Base-by-base conservation (phyloP, 1,284 basidiomycete genomes). In the Ganoderma meredithae region DNA sequence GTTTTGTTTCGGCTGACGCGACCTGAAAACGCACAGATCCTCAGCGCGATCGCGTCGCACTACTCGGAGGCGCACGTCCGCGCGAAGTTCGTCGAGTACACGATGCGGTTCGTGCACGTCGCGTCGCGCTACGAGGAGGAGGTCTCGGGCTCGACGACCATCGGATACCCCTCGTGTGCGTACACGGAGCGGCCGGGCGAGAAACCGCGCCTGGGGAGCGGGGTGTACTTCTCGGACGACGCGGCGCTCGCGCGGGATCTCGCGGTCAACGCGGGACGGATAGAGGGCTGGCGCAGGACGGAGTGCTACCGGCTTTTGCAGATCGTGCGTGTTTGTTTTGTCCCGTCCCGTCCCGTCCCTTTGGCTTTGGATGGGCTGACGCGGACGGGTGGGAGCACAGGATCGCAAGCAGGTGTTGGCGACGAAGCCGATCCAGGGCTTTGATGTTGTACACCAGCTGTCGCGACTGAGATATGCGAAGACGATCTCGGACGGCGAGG, bases 111-210 rank as follows among this genome's bases (percentile, higher is more conserved):
- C 76, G 86, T 94, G 39, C 85, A 90, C 41, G 81, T 95, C 44
- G 90, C 93, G 0, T 88, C 93, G 10, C 84, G 90, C 66, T 94
- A 94, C 75, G 95, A 96, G 75, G 93, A 94, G 78, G 86, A 93
- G 40, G 83, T 85, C 13, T 83, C 84, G 25, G 91, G 92, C 6
- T 69, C 76, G 12, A 93, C 93, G 1, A 83, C 83, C 31, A 87
- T 95, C 64, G 91, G 91, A 0, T 91, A 84, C 75, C 87, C 86
- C 43, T 84, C 81, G 69, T 40, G 79, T 60, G 64, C 83, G 39
- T 90, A 85, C 72, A 71, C 73, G 15, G 83, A 86, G 64, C 81
- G 81, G 4, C 73, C 77, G 10, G 79, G 77, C 1, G 81, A 81
- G 31, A 71, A 74, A 40, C 76, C 79, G 2, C 79, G 79, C 17